Percentiles rank a stretch among this genome's conserved stretches.
Evolutionary conservation across 306 rosid genomes (phyloP).

Genomic region (Abrus pulchellus): DNA sequence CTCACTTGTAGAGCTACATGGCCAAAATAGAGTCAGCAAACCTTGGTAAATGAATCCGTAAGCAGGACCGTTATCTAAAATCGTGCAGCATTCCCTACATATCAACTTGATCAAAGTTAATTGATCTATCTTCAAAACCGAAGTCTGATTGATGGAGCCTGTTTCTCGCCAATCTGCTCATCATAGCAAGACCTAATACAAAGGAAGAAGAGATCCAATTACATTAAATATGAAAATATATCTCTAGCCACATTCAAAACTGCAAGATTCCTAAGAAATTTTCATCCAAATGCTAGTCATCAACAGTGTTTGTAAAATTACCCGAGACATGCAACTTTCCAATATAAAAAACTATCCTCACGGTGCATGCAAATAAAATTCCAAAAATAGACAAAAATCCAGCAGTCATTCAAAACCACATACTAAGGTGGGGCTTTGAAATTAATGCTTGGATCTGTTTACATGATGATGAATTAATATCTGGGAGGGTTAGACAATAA

Average conservation of each 20-base stretch:
- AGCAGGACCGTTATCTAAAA: conserved; percentile 4
- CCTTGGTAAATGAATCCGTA: neutral
- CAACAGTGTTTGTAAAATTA: conserved; percentile 24
- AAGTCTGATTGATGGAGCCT: conserved; percentile 68
- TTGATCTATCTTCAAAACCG: conserved; percentile 61
- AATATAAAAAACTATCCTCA: neutral
- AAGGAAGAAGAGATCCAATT: conserved; percentile 15
- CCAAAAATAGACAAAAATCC: neutral
- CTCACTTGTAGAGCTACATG: conserved; percentile 13
- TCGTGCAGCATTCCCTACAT: conserved; percentile 51
- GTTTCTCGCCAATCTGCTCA: conserved; percentile 79
- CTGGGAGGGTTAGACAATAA: neutral
- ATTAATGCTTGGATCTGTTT: neutral
- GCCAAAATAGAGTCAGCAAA: conserved; percentile 39
- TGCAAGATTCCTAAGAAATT: neutral
- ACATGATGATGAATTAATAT: neutral
- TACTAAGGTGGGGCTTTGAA: conserved; percentile 13
- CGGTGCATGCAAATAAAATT: neutral
- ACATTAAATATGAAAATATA: neutral
- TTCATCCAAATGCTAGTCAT: neutral
- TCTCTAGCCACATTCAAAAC: conserved; percentile 3
- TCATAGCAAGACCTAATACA: conserved; percentile 76
- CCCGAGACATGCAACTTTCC: neutral
- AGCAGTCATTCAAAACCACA: neutral
- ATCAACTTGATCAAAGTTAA: conserved; percentile 72